Base-by-base conservation (phyloP, 1,284 basidiomycete species). In the Neotropicomus parvogracilis region DNA sequence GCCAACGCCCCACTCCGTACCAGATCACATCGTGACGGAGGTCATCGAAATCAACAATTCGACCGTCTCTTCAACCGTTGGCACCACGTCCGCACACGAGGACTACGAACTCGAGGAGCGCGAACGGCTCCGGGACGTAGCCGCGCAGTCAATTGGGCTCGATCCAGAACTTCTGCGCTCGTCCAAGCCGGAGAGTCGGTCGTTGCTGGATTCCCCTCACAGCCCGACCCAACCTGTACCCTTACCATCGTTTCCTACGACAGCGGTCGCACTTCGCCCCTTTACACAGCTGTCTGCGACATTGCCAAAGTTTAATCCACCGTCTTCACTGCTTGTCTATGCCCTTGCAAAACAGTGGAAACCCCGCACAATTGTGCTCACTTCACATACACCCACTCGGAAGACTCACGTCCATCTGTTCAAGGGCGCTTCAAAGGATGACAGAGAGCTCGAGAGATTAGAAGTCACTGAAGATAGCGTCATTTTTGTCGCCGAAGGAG, bases 301-400 rank as follows among this genome's bases (percentile, higher is more conserved):
- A 4, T 59, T 85, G 14, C 77, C 81, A 29, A 88, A 85, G 58
- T 83, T 81, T 61, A 79, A 82, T 44, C 79, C 82, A 0, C 73
- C 81, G 5, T 76, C 80, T 3, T 83, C 83, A 4, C 66, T 88
- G 26, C 77, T 86, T 38, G 79, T 82, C 49, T 85, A 83, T 53
- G 79, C 85, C 1, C 72, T 88, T 10, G 75, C 81, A 20, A 85
- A 77, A 59, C 82, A 83, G 56, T 89, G 86, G 86, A 86, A 84
- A 59, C 65, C 64, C 20, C 77, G 86, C 17, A 76, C 74, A 48
- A 70, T 89, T 50, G 66, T 88, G 19, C 70, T 89, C 40, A 82
- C 85, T 1, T 72, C 76, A 14, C 55, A 66, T 48, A 58, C 63
- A 34, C 60, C 61, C 26, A 61, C 59, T 44, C 72, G 71, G 29